Percentiles rank a stretch among this genome's conserved stretches.
Conservation (phyloP, 805 yeast genomes). For the Debaryomyces castellii region DNA sequence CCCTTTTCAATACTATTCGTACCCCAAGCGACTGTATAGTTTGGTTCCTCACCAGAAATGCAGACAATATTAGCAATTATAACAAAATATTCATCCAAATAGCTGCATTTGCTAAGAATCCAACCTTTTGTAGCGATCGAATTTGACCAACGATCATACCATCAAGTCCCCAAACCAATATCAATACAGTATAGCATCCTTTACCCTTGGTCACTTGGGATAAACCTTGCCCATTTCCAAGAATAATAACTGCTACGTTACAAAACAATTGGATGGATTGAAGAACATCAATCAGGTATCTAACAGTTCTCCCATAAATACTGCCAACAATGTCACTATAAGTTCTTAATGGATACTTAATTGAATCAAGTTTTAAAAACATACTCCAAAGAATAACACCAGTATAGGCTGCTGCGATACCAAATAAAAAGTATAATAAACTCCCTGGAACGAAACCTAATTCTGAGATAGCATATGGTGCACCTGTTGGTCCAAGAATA, state of each 20-base stretch:
- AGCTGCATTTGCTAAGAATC: slow-evolving; percentile 44
- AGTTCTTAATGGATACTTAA: slow-evolving; percentile 42
- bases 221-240: slow-evolving; percentile 43
- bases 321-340: slow-evolving; percentile 44
- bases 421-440: slow-evolving; percentile 40
- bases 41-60: slow-evolving; percentile 32
- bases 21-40: slow-evolving; percentile 25
- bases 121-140: slow-evolving; percentile 35
- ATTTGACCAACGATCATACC: slow-evolving; percentile 46
- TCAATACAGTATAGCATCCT: slow-evolving; percentile 41
- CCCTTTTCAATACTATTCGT: slow-evolving; percentile 14
- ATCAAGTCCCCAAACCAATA: slow-evolving; percentile 42
- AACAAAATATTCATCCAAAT: slow-evolving; percentile 47
- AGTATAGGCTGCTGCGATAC: slow-evolving; percentile 41
- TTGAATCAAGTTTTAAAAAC: slow-evolving; percentile 38
- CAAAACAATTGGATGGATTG: slow-evolving; percentile 44
- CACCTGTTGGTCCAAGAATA: slow-evolving; percentile 46
- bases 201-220: slow-evolving; percentile 35
- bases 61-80: slow-evolving; percentile 45
- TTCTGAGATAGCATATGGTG: slow-evolving; percentile 45
- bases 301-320: slow-evolving; percentile 31
- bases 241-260: slow-evolving; percentile 42
- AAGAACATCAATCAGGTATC: slow-evolving; percentile 32
- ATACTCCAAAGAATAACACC: slow-evolving; percentile 38
- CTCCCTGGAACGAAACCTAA: slow-evolving; percentile 48